phyloP scores from a whole-genome alignment of 2,329 filamentous ascomycete species.

The Neospermospora avenae region DNA sequence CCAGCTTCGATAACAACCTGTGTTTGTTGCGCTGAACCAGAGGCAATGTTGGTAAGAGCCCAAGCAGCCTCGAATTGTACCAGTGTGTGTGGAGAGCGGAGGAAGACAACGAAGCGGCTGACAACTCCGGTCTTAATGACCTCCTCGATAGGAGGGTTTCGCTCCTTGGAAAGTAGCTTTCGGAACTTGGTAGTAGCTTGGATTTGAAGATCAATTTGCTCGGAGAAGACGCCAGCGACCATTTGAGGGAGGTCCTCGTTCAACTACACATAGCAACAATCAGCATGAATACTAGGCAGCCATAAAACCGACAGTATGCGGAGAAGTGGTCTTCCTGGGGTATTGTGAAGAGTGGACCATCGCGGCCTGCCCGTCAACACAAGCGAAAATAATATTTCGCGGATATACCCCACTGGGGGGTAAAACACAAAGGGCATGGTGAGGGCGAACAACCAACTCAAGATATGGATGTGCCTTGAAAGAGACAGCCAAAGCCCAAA shows the following conservation, averaged over 20 bases:
- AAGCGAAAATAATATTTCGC: slow-evolving; percentile 33
- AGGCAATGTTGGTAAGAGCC: slow-evolving; percentile 99
- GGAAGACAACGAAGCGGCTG: slow-evolving; percentile 95
- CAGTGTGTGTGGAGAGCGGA: slow-evolving; percentile 93
- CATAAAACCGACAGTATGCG: slow-evolving; percentile 8
- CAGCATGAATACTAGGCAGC: slow-evolving; percentile 20
- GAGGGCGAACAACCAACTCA: background rate
- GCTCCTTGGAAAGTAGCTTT: slow-evolving; percentile 96
- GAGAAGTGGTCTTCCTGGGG: slow-evolving; percentile 9
- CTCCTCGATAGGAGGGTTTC: slow-evolving; percentile 97
- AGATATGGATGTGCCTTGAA: background rate
- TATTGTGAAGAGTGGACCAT: slow-evolving; percentile 17
- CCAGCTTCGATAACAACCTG: slow-evolving; percentile 98
- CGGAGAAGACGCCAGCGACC: slow-evolving; percentile 97
- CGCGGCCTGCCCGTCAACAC: slow-evolving; percentile 17
- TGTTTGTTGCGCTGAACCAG: slow-evolving; percentile 93
- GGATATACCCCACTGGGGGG: slow-evolving; percentile 32
- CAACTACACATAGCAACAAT: slow-evolving; percentile 54
- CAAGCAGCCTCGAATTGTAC: slow-evolving; percentile 99
- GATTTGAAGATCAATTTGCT: slow-evolving; percentile 97
- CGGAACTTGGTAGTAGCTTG: slow-evolving; percentile 97
- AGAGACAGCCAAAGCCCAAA: background rate
- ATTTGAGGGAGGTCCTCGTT: slow-evolving; percentile 98
- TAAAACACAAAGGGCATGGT: slow-evolving; percentile 25
- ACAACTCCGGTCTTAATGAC: slow-evolving; percentile 99